These are phyloP conservation scores for Dictyostelium intermedium DNA, from an alignment of 78 protist species.

Conservation along the genomic window DNA sequence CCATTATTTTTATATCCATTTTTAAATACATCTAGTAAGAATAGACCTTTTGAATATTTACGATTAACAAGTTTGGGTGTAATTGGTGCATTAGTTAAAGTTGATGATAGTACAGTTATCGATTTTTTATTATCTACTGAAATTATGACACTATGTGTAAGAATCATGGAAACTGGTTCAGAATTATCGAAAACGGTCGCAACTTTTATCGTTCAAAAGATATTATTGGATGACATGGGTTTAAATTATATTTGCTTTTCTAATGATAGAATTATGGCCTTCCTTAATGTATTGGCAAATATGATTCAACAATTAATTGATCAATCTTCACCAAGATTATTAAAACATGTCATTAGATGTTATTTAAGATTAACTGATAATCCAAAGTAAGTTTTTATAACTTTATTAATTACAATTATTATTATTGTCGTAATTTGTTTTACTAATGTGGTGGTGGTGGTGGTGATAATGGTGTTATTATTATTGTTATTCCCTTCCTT, in stretches of 20 bases:
- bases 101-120: slow-evolving; percentile 96
- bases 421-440: not conserved
- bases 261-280: slow-evolving; percentile 94
- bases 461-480: too few relatives aligned
- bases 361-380: slow-evolving; percentile 97
- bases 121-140: slow-evolving; percentile 97
- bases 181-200: slow-evolving; percentile 99
- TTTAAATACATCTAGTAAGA: slow-evolving; percentile 94
- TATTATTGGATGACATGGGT: slow-evolving; percentile 95
- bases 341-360: slow-evolving; percentile 98
- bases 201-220: slow-evolving; percentile 99
- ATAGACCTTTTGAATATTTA: slow-evolving; percentile 98
- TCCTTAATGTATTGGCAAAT: slow-evolving; percentile 82
- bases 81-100: slow-evolving; percentile 99
- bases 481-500: not conserved
- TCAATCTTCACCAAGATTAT: slow-evolving; percentile 86
- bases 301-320: slow-evolving; percentile 82
- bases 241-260: slow-evolving; percentile 93
- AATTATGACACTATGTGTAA: slow-evolving; percentile 98
- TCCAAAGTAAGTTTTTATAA: slow-evolving; percentile 32
- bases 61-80: slow-evolving; percentile 99
- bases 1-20: slow-evolving; percentile 99
- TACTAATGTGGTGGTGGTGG: too few relatives aligned
- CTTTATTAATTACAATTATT: not conserved
- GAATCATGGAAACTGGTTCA: slow-evolving; percentile 98